These are phyloP conservation scores for Trifolium dubium DNA, from an alignment of 306 rosid genomes.

Conservation along the genomic window DNA sequence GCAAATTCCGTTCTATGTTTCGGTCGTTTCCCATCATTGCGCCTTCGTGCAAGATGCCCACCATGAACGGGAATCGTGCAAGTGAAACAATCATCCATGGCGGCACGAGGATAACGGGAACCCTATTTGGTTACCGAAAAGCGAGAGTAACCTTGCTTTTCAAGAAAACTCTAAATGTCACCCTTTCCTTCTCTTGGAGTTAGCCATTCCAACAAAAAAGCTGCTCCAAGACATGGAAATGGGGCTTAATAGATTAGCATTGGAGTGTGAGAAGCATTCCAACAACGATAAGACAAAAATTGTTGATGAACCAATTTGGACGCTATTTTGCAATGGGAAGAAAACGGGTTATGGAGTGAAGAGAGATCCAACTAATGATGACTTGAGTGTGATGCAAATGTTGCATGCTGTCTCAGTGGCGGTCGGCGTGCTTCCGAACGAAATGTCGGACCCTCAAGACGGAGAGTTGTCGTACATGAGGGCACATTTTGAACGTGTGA, in stretches of 20 bases:
- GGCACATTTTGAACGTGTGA: constrained; percentile 69
- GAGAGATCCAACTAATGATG: constrained; percentile 77
- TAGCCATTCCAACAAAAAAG: constrained; percentile 66
- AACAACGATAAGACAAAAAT: constrained; percentile 57
- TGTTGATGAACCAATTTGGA: constrained; percentile 79
- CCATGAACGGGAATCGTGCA: constrained; percentile 15
- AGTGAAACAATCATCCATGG: constrained; percentile 54
- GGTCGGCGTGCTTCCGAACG: constrained; percentile 73
- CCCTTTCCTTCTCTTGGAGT: constrained; percentile 69
- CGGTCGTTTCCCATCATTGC: constrained; percentile 74
- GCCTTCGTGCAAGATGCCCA: constrained; percentile 65
- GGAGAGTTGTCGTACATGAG: constrained; percentile 82
- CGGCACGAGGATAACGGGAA: constrained; percentile 69
- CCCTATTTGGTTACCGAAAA: constrained; percentile 69
- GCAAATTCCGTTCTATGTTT: constrained; percentile 58
- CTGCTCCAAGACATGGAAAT: constrained; percentile 74
- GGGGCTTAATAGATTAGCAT: constrained; percentile 71
- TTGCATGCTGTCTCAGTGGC: constrained; percentile 72
- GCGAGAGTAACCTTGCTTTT: constrained; percentile 68
- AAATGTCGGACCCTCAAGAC: constrained; percentile 48
- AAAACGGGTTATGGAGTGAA: constrained; percentile 79
- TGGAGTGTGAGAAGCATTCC: constrained; percentile 73
- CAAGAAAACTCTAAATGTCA: constrained; percentile 70
- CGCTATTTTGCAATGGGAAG: constrained; percentile 73
- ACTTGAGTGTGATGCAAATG: constrained; percentile 70